Base-by-base conservation (phyloP, 306 rosid species). In the Vachellia pachyceras region DNA sequence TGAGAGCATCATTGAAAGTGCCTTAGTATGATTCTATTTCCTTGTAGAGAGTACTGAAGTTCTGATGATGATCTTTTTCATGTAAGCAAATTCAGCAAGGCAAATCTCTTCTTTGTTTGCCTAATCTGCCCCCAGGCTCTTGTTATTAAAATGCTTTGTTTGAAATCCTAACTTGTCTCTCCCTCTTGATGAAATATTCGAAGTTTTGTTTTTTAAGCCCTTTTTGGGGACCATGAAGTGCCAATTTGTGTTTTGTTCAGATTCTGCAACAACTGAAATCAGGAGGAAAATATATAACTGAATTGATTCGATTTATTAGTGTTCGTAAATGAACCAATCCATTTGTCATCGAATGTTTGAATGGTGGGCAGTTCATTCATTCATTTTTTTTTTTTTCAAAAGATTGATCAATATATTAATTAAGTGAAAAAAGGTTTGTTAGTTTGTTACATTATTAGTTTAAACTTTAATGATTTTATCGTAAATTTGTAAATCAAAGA, bases 61-160 rank as follows among this genome's bases (percentile, higher is more conserved):
- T 65, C 73, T 75, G 68, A 55, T 85, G 84, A 81, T 81, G 84
- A 25, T 81, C 79, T 83, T 58, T n/a, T n/a, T 41, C 77, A 10
- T 81, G 74, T 78, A 61, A 80, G 85, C 77, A 78, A 69, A n/a
- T 70, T 83, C 61, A 36, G 73, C 73, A 68, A 73, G 79, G 79
- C 82, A 72, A 70, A 25, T 84, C 81, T 44, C 75, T 80, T 77
- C 79, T n/a, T 25, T 72, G 68, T 63, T 84, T 40, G 25, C 79
- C 40, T 60, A 44, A 55, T 55, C 39, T 74, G 74, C 68, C 68
- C 71, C 70, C 79, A 57, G 68, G n/a, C n/a, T 46, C 69, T 73
- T 81, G 58, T 73, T 85, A 55, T 55, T 18, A 13, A 44, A 57
- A 46, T 70, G 41, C 18, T 77, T 72, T 81, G 36, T 69, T 69